Evolutionary conservation across 805 yeast genomes (phyloP), one percentile per base, ranked within the genome.

Genomic region (Candida piceae): DNA sequence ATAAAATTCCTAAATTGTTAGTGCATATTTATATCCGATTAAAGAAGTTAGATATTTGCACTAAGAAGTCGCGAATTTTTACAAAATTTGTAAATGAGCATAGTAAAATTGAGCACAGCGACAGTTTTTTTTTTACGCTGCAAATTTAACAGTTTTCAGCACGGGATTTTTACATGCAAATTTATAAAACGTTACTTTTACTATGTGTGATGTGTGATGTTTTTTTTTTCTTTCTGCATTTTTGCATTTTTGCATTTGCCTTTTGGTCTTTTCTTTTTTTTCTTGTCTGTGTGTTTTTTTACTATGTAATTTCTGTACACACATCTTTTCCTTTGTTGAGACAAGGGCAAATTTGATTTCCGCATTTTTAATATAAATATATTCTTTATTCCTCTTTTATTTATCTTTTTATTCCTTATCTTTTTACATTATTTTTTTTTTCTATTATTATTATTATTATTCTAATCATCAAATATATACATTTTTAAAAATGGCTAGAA

Each of bases 401-500:
- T 9, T 32, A 23, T 32, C 16, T n/a, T n/a, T 13, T 26, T 19
- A 22, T 18, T 32, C 6, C 6, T 17, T 13, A 19, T 13, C 12
- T 23, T 15, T 18, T 24, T 12, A 17, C 30, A 17, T 20, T 4
- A 10, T 18, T 33, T 33, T 10, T 17, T 4, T 17, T 16, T 16
- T 28, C 12, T 28, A 4, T 21, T 22, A 19, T 28, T 16, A 26
- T n/a, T n/a, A 26, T 13, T 15, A 18, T 8, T 28, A 22, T 16
- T 7, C 10, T 16, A 16, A 21, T 24, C 9, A 17, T 20, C 19
- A 10, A 16, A 27, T 20, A 21, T 15, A 28, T 13, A 11, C 23
- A 15, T 16, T 21, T 13, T 8, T n/a, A 25, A 35, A 23, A 63
- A 84, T 84, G 94, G 94, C 94, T 59, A 84, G 93, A 84, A 84